These are phyloP conservation scores for Populus alba DNA, from an alignment of 345 rosid genomes.

Conservation along the genomic window DNA sequence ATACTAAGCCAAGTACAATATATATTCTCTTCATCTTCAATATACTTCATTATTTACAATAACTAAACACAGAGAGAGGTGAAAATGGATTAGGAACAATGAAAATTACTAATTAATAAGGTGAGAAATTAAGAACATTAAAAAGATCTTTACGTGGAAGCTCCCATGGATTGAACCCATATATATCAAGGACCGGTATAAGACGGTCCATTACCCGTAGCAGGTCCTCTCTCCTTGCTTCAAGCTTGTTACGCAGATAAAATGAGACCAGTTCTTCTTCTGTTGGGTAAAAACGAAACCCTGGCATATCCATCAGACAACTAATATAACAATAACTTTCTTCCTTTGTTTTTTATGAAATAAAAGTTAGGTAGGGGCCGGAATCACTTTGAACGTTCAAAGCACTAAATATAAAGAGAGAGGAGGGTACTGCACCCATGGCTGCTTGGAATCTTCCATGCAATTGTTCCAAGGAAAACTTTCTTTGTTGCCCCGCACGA, in stretches of 20 bases:
- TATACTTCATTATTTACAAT: not conserved
- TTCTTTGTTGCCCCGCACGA: not conserved
- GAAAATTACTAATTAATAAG: not conserved
- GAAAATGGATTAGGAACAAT: too few relatives aligned
- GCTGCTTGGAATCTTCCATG: not conserved
- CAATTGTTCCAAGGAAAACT: not conserved
- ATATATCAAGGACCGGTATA: slow-evolving; percentile 19
- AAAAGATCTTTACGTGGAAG: slow-evolving; percentile 13
- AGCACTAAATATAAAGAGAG: not conserved
- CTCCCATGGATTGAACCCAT: slow-evolving; percentile 14
- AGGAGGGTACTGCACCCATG: not conserved
- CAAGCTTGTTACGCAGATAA: slow-evolving; percentile 17
- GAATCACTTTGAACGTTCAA: not conserved
- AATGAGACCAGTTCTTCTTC: slow-evolving; percentile 19
- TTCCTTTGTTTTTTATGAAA: too few relatives aligned
- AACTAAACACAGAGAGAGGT: not conserved
- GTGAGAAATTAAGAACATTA: not conserved
- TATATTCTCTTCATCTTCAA: too few relatives aligned
- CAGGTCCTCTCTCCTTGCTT: slow-evolving; percentile 12
- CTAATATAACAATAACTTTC: too few relatives aligned
- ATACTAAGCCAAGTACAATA: too few relatives aligned
- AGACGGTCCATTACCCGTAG: slow-evolving; percentile 3
- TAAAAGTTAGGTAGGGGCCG: not conserved
- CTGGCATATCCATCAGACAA: not conserved
- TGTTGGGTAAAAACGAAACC: slow-evolving; percentile 21